A percentile compares a stretch with the other conserved stretches of the same genome.
These are phyloP conservation scores for Aspergillus sclerotioniger DNA, from an alignment of 495 filamentous ascomycete genomes.

Conservation along the genomic window DNA sequence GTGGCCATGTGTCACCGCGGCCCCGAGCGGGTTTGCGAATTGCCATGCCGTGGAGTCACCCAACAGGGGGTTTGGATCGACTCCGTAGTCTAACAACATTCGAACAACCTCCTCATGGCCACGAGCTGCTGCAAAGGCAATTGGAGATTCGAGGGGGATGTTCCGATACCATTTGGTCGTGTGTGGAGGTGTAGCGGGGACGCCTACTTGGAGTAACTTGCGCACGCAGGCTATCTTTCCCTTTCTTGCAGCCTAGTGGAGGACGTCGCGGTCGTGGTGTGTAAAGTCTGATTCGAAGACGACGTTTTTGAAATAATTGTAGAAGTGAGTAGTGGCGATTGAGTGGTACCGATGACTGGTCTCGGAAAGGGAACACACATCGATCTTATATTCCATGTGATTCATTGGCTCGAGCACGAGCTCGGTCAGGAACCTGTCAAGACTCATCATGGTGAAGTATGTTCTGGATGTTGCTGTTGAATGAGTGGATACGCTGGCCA, in stretches of 20 bases:
- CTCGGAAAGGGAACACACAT: background rate
- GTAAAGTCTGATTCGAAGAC: background rate
- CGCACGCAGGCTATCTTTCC: background rate
- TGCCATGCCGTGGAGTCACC: background rate
- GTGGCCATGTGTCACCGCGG: background rate
- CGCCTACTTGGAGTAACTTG: background rate
- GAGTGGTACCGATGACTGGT: background rate
- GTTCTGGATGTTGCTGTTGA: too few relatives aligned
- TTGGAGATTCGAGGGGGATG: too few relatives aligned
- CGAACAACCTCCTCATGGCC: background rate
- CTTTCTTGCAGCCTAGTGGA: background rate
- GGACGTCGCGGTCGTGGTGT: background rate
- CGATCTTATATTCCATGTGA: background rate
- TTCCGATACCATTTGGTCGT: background rate
- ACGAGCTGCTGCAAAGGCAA: background rate
- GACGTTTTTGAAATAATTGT: too few relatives aligned
- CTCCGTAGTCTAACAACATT: background rate
- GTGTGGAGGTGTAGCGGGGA: background rate
- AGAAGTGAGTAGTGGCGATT: too few relatives aligned
- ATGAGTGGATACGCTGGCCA: too few relatives aligned
- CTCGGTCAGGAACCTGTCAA: background rate
- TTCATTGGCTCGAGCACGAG: background rate
- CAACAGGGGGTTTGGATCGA: background rate
- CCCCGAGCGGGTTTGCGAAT: background rate
- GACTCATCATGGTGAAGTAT: background rate